phyloP scores from a whole-genome alignment of 768 basidiomycete species.

The Cubamyces sp. region DNA sequence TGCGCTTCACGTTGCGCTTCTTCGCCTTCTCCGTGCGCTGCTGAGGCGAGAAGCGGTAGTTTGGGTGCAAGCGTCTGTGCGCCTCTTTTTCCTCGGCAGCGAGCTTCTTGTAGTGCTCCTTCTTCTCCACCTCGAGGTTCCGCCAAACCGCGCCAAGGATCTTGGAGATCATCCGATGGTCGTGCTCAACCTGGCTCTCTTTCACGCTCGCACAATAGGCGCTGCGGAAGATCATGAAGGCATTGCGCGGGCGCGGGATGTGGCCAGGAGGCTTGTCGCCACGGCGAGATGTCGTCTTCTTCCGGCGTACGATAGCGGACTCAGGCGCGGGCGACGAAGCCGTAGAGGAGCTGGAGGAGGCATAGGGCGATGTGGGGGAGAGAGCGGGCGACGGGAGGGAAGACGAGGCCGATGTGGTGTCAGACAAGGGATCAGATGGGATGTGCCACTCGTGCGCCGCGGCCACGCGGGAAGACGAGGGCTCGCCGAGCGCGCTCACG shows the following conservation, averaged over 20 bases:
- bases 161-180: slow-evolving; percentile 64
- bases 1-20: slow-evolving; percentile 32
- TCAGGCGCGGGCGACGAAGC: not conserved
- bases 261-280: slow-evolving; percentile 48
- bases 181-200: slow-evolving; percentile 34
- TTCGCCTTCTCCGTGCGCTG: slow-evolving; percentile 19
- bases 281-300: slow-evolving; percentile 11
- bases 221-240: slow-evolving; percentile 75
- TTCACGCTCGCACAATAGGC: slow-evolving; percentile 52
- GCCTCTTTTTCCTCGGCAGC: slow-evolving; percentile 60
- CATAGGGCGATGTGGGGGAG: not conserved
- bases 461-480: not conserved
- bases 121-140: slow-evolving; percentile 51
- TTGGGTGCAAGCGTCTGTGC: slow-evolving; percentile 57
- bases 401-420: not conserved
- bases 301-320: not conserved
- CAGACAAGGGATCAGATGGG: not conserved
- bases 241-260: slow-evolving; percentile 68
- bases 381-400: not conserved
- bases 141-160: slow-evolving; percentile 78
- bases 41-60: slow-evolving; percentile 63
- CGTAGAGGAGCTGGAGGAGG: slow-evolving; percentile 8
- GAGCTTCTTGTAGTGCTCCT: slow-evolving; percentile 50
- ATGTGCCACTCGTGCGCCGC: slow-evolving; percentile 21
- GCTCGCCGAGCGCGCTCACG: slow-evolving; percentile 3